Conservation (phyloP, 805 yeast genomes). For the Cyberlindnera meyerae region DNA sequence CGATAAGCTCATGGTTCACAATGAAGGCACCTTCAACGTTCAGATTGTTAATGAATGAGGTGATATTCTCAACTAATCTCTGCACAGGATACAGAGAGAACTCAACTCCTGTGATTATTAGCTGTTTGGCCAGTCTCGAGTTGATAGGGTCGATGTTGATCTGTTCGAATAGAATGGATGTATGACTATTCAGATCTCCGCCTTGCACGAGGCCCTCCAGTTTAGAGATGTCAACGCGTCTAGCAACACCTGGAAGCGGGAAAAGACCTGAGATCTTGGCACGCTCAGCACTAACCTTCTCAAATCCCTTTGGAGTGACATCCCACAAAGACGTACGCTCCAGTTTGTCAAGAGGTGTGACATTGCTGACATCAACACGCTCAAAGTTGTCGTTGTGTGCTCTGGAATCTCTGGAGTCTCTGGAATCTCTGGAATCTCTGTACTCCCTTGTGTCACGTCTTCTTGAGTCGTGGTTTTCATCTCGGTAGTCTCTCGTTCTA, state of each 20-base stretch:
- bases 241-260: constrained; percentile 64
- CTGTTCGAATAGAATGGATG: constrained; percentile 32
- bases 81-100: constrained; percentile 27
- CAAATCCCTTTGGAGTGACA: constrained; percentile 64
- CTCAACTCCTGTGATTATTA: constrained; percentile 29
- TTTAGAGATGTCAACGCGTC: constrained; percentile 28
- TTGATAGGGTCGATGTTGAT: constrained; percentile 25
- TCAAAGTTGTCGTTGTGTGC: background rate
- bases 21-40: constrained; percentile 38
- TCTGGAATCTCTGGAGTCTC: constrained; percentile 6
- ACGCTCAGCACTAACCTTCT: constrained; percentile 64
- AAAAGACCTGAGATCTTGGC: constrained; percentile 79
- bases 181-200: constrained; percentile 27
- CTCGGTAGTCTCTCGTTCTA: constrained; percentile 4
- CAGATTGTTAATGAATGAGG: constrained; percentile 39
- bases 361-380: constrained; percentile 32
- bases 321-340: constrained; percentile 63
- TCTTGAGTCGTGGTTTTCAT: constrained; percentile 1
- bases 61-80: constrained; percentile 41
- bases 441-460: constrained; percentile 7
- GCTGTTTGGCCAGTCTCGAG: constrained; percentile 25
- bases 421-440: constrained; percentile 4
- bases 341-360: constrained; percentile 47
- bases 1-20: constrained; percentile 29
- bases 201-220: constrained; percentile 28